Base-by-base conservation (phyloP, 1,139 yeast species). In the Yamadazyma diddensiae region DNA sequence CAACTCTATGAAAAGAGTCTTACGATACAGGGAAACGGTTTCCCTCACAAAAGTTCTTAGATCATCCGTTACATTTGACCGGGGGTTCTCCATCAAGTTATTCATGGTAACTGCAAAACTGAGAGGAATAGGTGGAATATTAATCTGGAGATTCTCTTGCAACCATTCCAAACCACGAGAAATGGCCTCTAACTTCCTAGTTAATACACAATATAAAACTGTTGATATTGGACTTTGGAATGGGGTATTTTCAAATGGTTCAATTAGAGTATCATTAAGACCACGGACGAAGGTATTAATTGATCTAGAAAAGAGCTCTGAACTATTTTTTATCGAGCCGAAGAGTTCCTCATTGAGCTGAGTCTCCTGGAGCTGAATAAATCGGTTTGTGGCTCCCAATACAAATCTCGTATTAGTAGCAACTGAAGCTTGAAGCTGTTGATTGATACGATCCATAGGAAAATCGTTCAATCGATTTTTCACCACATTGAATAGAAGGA, bases 131-230 rank as follows among this genome's bases (percentile, higher is more conserved):
- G 7, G 48, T 0, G 97, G 96, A 1, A 90, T 51, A 0, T 61
- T 42, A 2, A 90, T 59, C 11, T 74, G 64, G 3, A 90, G 70
- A 43, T 84, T 68, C 21, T 79, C 63, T 45, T 82, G 70, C 2
- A 90, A 61, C 97, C 97, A 92, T 1, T 79, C 71, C 33, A 90
- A 55, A 0, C 95, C 97, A 15, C 69, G 52, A 43, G 84, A 84
- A 1, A 88, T 62, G 21, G 70, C 67, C 3, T 67, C 65, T 5
- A 90, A 54, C 50, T 90, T 92, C 34, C 81, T 66, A 10, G 88
- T 94, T 25, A 92, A 64, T 1, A 85, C 76, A 59, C 98, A 92
- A 31, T 80, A 78, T 5, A 88, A 83, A 1, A 88, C 77, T 0
- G 79, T 62, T 21, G 60, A 72, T 46, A 90, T 67, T 0, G 95